Base-by-base conservation (phyloP, 1,139 yeast species). In the Candida albicans region DNA sequence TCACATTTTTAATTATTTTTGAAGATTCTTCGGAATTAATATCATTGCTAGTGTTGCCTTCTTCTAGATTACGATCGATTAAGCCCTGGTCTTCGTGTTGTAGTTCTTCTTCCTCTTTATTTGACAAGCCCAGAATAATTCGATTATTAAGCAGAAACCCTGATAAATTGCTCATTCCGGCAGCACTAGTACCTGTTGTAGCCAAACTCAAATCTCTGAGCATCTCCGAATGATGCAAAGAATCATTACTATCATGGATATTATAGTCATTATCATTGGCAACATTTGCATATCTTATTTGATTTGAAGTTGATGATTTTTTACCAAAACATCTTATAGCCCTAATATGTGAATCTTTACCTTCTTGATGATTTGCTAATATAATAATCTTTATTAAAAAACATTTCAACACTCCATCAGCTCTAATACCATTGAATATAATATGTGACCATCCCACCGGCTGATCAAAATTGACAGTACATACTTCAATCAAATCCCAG, bases 311-410 rank as follows among this genome's bases (percentile, higher is more conserved):
- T 5, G 54, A 39, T 3, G 65, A 48, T 45, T 68, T 70, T 48
- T 64, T 68, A 4, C 75, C 75, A 54, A 67, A 70, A 46, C 75
- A 66, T 39, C 65, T 55, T 8, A 93, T 72, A 0, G 93, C 87
- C 42, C 99, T 65, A 7, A 95, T 72, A 61, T 90, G 98, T 1
- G 96, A 85, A 62, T 95, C 99, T 59, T 93, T 93, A 37, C 99
- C 99, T 59, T 89, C 93, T 59, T 91, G 98, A 57, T 90, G 97
- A 58, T 93, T 95, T 1, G 89, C 79, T 26, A 83, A 68, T 24
- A 95, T 76, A n/a, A 78, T 67, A 25, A 95, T 59, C 50, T 89
- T 80, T 7, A 93, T 65, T 54, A 84, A 72, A 55, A 85, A 88
- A 47, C 96, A 83, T 54, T 87, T 84, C 44, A 91, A 65, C 0